Percentiles rank a stretch among this genome's conserved stretches.
These are phyloP conservation scores for Excoecaria agallocha DNA, from an alignment of 345 rosid species.

Conservation along the genomic window DNA sequence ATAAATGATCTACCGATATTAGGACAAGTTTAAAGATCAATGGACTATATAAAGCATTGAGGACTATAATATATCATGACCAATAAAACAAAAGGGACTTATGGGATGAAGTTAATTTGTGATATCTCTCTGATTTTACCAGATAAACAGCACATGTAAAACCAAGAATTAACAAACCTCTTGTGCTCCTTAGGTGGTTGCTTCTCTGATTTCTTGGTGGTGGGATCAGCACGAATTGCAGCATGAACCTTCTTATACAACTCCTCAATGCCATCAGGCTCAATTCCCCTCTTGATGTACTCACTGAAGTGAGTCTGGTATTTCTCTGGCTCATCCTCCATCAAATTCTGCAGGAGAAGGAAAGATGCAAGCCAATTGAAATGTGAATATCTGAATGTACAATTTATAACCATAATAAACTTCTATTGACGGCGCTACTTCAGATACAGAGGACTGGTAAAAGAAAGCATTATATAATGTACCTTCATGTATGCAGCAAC, in stretches of 20 bases:
- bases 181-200: slow-evolving; percentile 52
- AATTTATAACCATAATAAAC: background rate
- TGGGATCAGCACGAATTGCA: slow-evolving; percentile 69
- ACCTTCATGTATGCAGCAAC: slow-evolving; percentile 80
- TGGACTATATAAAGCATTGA: background rate
- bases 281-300: slow-evolving; percentile 56
- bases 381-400: background rate
- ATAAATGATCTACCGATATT: background rate
- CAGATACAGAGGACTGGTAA: background rate
- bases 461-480: background rate
- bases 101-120: background rate
- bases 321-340: slow-evolving; percentile 78
- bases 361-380: background rate
- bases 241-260: slow-evolving; percentile 74
- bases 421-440: background rate
- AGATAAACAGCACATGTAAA: background rate
- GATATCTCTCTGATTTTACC: background rate
- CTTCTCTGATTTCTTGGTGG: slow-evolving; percentile 48
- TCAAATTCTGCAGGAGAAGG: slow-evolving; percentile 38
- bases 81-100: background rate
- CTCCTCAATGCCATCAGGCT: slow-evolving; percentile 53
- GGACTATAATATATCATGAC: background rate
- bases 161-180: slow-evolving; percentile 41
- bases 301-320: slow-evolving; percentile 63
- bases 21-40: background rate